Evolutionary conservation across 306 rosid species (phyloP), one percentile per base, ranked within the genome.

Genomic region (Fragaria vesca): DNA sequence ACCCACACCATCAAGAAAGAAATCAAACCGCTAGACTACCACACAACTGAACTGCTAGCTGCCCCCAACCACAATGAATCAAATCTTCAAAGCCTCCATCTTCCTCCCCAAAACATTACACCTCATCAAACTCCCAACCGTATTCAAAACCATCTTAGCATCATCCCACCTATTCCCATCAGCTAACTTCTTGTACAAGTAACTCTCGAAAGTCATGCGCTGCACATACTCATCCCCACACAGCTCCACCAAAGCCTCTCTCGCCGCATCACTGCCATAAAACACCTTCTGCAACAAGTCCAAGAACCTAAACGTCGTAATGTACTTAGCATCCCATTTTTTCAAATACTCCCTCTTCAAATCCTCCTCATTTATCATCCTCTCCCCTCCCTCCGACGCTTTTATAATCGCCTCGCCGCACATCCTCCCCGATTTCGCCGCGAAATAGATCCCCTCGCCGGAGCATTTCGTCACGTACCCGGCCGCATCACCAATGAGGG

Each of bases 201-300:
- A 94, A 48, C 97, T 92, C 76, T 92, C 93, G 45, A 94, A 94
- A 2, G 97, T 87, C 97, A 92, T 92, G n/a, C 96, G 81, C 57
- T 94, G 98, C 71, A 94, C 98, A 42, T 94, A 90, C 89, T 94
- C 94, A 43, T 94, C 93, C 48, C 93, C 97, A 73, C 98, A 94
- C 4, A 94, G 66, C 87, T 94, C 98, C 87, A 94, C 97, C 90
- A 94, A 76, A 4, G 98, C 98, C 77, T 94, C 98, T 77, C 94
- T 90, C 7, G 78, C 77, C 6, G 88, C 96, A 26, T 94, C 87
- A 66, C 90, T 87, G 6, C 91, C 92, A 12, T 94, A 94, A 69
- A 94, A 92, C 21, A 90, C 98, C 81, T 92, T 84, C 54, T 94
- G 97, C 89, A 94, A 71, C 74, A 94, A 32, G 83, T 94, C 98